phyloP scores from a whole-genome alignment of 2,329 filamentous ascomycete species.

The Fragosphaeria purpurea region DNA sequence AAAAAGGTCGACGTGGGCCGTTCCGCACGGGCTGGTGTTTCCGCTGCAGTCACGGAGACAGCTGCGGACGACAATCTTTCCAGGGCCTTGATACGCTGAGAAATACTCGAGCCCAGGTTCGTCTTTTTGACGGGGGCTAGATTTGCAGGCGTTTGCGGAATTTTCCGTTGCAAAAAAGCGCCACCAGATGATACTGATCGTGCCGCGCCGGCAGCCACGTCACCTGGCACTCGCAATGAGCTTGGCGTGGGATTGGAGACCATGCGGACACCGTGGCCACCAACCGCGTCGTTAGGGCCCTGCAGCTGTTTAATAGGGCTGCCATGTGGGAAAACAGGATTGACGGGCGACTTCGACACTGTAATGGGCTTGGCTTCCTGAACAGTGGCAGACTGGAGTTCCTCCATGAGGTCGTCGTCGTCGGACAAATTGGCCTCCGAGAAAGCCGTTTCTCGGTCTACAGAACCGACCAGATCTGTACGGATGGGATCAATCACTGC shows the following conservation, averaged over 20 bases:
- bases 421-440: constrained; percentile 43
- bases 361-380: constrained; percentile 74
- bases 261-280: constrained; percentile 30
- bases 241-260: constrained; percentile 40
- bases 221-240: constrained; percentile 34
- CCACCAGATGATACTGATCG: constrained; percentile 49
- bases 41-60: constrained; percentile 18
- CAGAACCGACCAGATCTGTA: constrained; percentile 21
- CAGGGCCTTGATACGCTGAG: constrained; percentile 85
- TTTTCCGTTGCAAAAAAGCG: constrained; percentile 43
- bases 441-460: constrained; percentile 12
- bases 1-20: constrained; percentile 47
- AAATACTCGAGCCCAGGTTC: constrained; percentile 83
- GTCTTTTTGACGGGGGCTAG: constrained; percentile 56
- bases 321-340: constrained; percentile 44
- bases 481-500: constrained; percentile 43
- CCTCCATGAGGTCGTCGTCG: constrained; percentile 79
- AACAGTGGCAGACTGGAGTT: constrained; percentile 70
- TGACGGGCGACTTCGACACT: constrained; percentile 75
- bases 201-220: constrained; percentile 35
- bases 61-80: constrained; percentile 56
- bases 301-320: constrained; percentile 17
- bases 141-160: constrained; percentile 39
- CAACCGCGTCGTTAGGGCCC: neutral
- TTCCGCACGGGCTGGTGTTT: constrained; percentile 19